Evolutionary conservation across 73 alveolate species (phyloP), one percentile per base, ranked within the genome.

Genomic region (Blepharisma stoltei): DNA sequence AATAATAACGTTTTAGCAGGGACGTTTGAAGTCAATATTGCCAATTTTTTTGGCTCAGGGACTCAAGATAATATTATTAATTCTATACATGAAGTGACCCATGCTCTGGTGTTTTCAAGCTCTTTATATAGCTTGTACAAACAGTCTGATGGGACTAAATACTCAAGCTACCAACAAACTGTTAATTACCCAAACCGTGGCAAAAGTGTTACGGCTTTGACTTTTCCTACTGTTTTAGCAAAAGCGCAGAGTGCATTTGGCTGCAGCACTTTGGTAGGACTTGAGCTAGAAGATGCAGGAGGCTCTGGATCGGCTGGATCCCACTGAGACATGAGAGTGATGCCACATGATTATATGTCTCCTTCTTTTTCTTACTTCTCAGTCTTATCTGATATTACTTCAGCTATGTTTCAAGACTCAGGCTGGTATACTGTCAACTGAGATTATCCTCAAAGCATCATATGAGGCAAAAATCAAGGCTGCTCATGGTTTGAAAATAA

Each of bases 381-480:
- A 60, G 14, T 20, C 0, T 14, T 60, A 1, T 60, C 73, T 14
- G 23, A n/a, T 20, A 60, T 60, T 1, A 20, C 73, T 2, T 25
- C 23, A 18, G 73, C 48, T 60, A 8, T 60, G 11, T 9, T 60
- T 14, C 18, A 14, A 18, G 73, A 60, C 46, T 20, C 73, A 60
- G 73, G 73, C 0, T 60, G 73, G 73, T 60, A 60, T 60, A 11
- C 18, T 60, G 73, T 60, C 5, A 38, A 60, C 46, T 60, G 23
- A 8, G 11, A 11, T 2, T 8, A 1, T 8, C 18, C 73, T 8
- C 37, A 14, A 25, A 25, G 14, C 14, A n/a, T 38, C 46, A 60
- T 60, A 20, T 60, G 14, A 14, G 73, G 73, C 0, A 60, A 38
- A 60, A 60, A 60, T 25, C 49, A 8, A 8, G 73, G 73, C 38